Base-by-base conservation (phyloP, 1,139 yeast genomes). In the Candida smagusa region DNA sequence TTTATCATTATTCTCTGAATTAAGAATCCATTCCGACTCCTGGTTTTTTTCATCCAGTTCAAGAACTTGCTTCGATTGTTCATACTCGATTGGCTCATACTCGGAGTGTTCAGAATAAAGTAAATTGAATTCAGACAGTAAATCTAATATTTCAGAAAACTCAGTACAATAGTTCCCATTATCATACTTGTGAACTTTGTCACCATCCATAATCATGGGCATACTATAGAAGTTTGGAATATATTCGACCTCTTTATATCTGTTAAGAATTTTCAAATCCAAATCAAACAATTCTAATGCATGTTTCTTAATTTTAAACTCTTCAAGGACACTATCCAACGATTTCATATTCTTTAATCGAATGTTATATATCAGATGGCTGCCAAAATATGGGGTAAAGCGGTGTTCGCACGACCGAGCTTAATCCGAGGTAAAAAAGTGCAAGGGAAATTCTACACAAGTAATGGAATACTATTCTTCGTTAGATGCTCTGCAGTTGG, bases 381-480 rank as follows among this genome's bases (percentile, higher is more conserved):
- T 37, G 40, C 43, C 22, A 40, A 37, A 40, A 38, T 25, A 9
- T 9, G 9, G 22, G 12, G 21, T 16, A 16, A 12, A 28, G 8
- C 3, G 13, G 11, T n/a, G 11, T n/a, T 2, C 26, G 11, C 26
- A 23, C 26, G n/a, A 28, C 30, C 30, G 6, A 28, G 4, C 9
- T 12, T n/a, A 12, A 12, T 9, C 28, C 30, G 11, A 28, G 19
- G 7, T n/a, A 28, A 28, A 27, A 27, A 27, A 12, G 16, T 8
- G 4, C 12, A 12, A 26, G 31, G 12, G 12, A 22, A n/a, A 9
- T n/a, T 8, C 12, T 3, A 4, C 30, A 40, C 19, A 3, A 23
- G 4, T 4, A 16, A 87, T 87, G 95, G 95, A 86, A 58, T 87
- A 82, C 64, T 86, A 82, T 55, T 82, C 94, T 7, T 81, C 90